Evolutionary conservation across 2,329 filamentous ascomycete genomes (phyloP), one percentile per base, ranked within the genome.

Genomic region (Curvularia verruculosa): DNA sequence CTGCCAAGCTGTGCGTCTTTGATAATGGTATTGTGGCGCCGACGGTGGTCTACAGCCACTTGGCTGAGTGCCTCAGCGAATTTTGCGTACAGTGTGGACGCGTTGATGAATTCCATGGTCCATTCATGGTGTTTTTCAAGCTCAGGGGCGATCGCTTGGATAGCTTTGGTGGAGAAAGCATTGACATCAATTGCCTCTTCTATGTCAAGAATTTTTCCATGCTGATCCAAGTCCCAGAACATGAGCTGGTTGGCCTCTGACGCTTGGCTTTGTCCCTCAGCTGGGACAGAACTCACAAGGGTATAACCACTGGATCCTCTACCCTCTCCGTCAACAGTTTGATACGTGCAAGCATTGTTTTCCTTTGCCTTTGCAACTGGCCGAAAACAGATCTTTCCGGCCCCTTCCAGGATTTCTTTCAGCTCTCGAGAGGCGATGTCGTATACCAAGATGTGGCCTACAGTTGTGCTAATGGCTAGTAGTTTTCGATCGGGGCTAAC

Each of bases 71-170:
- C 64, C 15, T 52, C 54, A 12, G 58, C 47, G 18, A 75, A 65
- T 2, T 68, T 60, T n/a, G 56, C 31, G 21, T 68, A 62, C 1
- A 74, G 54, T 4, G 40, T 55, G 15, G 69, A 69, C 4, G 47
- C 39, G 21, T 54, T 31, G 18, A 72, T 61, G 34, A 73, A 73
- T 0, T 66, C 59, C 34, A 36, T 56, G 1, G 67, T 63, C 70
- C 69, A 74, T 50, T 69, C 72, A 44, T 73, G 67, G 9, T 60
- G 59, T 6, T 49, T 49, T 24, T 51, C 28, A n/a, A 74, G 66
- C 12, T 68, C 63, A 1, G 68, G 55, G 0, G 64, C 29, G 8
- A 74, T 72, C 5, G 65, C 65, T 18, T 68, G 61, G 26, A 74
- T 60, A 6, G 71, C 70, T 60, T 66, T 68, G 3, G 52, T 49